Base-by-base conservation (phyloP, 2,329 filamentous ascomycete species). In the Aotearoamyces nothofagi region DNA sequence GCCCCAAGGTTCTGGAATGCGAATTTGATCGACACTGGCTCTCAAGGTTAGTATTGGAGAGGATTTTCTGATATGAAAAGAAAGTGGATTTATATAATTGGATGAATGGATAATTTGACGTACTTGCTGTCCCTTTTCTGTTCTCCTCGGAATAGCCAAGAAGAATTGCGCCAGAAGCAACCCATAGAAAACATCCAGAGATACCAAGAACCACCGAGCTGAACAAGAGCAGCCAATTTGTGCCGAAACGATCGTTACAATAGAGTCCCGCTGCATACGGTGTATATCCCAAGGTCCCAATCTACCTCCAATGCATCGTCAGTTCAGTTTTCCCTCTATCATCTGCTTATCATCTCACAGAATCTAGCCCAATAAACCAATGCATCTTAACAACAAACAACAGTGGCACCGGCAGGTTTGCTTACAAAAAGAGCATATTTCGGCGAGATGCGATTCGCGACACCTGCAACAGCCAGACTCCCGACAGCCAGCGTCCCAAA, bases 181-280 rank as follows among this genome's bases (percentile, higher is more conserved):
- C n/a, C n/a, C n/a, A n/a, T n/a, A 83, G 50, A 82, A 82, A 0
- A 82, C 58, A 0, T 78, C 78, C 0, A 78, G 77, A 34, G 11
- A 47, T 40, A 2, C 44, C 44, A 30, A 43, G 46, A 1, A 40
- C 25, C 1, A 41, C 42, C 1, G 43, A 41, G 4, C 44, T 9
- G 4, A 26, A 24, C 9, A 30, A 23, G 4, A 30, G 15, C 9
- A 30, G 12, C 29, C 29, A 30, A 16, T 9, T 24, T 2, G 22
- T 30, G 15, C 22, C 22, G 19, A 20, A 25, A 11, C 22, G n/a
- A n/a, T 30, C 17, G 22, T 17, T 26, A n/a, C 15, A 15, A 13
- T 30, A 30, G 10, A 30, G 12, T 8, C 22, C 29, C 1, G 29
- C 29, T 10, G 22, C 29, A 12, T 30, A 30, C 10, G 17, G 15